Evolutionary conservation across 495 filamentous ascomycete species (phyloP), one percentile per base, ranked within the genome.

Genomic region (Xylaria castorea): DNA sequence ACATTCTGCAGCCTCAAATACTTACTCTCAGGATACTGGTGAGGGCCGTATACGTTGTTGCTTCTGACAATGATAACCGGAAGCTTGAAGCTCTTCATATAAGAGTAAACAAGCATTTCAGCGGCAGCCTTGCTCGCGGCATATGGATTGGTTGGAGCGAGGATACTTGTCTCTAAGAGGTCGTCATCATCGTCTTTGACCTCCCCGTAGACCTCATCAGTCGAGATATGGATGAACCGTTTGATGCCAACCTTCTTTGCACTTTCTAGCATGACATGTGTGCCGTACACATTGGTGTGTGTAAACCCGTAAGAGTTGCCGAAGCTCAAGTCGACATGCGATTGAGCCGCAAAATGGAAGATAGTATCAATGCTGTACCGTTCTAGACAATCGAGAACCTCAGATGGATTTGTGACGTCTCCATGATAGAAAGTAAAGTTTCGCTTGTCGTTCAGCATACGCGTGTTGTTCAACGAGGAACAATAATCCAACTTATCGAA

Each of bases 1-100:
- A 22, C 11, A 63, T 30, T 16, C 38, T 20, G 2, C 27, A 50
- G 32, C 5, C 18, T 60, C 18, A 14, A 55, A 6, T 6, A 80
- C 88, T 78, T 83, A 93, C 92, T 93, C 80, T 94, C 92, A 1
- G 92, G 92, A 75, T 88, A 94, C 77, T 94, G 92, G 78, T 92
- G 90, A 18, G 92, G 92, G 0, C 92, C 92, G 73, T 93, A 94
- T 32, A 94, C 90, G 74, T 94, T 94, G 83, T 94, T 94, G 75
- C 89, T 89, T 27, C 92, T 85, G 51, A 92, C 89, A 71, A 93
- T 90, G 73, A 93, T 90, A 30, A 87, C 86, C 2, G 91, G 91
- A 14, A 93, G 83, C 67, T 89, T 89, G 81, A 92, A 93, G 78
- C 86, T 90, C 81, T 91, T 92, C 75, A 86, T 85, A 78, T 93